These are phyloP conservation scores for Claviceps sp. DNA, from an alignment of 2,329 filamentous ascomycete genomes.

Conservation along the genomic window DNA sequence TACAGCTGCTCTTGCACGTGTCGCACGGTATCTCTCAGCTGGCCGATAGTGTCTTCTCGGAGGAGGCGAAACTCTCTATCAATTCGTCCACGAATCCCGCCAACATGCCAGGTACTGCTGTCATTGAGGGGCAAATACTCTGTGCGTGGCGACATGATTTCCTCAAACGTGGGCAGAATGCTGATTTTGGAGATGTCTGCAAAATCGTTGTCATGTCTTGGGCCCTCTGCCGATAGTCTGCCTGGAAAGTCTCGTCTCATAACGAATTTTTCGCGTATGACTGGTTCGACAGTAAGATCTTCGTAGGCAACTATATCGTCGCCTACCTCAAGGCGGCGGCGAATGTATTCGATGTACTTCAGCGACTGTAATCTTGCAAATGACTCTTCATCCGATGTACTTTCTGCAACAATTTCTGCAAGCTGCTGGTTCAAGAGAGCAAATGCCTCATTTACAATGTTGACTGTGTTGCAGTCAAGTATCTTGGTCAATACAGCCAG, in stretches of 20 bases:
- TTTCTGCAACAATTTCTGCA: conserved; percentile 8
- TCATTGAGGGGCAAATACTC: conserved; percentile 32
- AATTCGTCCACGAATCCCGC: conserved; percentile 32
- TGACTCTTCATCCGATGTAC: conserved; percentile 9
- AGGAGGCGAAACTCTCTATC: conserved; percentile 43
- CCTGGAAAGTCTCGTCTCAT: conserved; percentile 21
- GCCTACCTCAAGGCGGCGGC: conserved; percentile 18
- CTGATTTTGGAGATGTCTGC: conserved; percentile 30
- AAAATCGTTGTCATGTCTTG: conserved; percentile 37
- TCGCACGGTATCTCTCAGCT: conserved; percentile 35
- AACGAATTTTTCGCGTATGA: conserved; percentile 15
- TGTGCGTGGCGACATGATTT: conserved; percentile 27
- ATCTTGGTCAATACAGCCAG: conserved; percentile 20
- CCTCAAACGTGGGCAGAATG: conserved; percentile 34
- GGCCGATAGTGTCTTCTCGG: conserved; percentile 40
- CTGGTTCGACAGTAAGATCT: conserved; percentile 6
- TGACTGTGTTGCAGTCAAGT: conserved; percentile 23
- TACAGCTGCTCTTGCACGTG: conserved; percentile 23
- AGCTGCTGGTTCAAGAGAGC: conserved; percentile 11
- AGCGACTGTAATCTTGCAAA: conserved; percentile 17
- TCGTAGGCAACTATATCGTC: conserved; percentile 6
- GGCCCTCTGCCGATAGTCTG: conserved; percentile 16
- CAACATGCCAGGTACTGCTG: conserved; percentile 19
- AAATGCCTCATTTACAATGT: conserved; percentile 16
- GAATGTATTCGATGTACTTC: conserved; percentile 20